Conservation (phyloP, 2,329 filamentous ascomycete species). For the Colletotrichum costaricense region DNA sequence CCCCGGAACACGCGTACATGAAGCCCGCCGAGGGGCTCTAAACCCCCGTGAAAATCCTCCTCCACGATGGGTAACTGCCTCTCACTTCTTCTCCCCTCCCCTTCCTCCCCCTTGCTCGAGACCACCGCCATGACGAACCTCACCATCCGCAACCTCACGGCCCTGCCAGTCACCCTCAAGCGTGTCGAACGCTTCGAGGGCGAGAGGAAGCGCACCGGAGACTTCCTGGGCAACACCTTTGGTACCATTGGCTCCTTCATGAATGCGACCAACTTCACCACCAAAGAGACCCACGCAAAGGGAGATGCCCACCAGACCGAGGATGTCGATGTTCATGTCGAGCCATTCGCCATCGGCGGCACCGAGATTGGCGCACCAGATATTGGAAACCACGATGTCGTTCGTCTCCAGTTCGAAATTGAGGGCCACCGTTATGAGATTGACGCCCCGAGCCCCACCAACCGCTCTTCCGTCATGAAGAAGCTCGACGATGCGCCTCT, state of each 20-base stretch:
- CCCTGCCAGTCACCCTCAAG: constrained; percentile 78
- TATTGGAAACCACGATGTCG: constrained; percentile 68
- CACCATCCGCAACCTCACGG: constrained; percentile 85
- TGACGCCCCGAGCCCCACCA: constrained; percentile 74
- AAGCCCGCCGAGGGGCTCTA: constrained; percentile 25
- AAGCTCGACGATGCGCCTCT: constrained; percentile 63
- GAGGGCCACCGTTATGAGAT: constrained; percentile 75
- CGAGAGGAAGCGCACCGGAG: constrained; percentile 52
- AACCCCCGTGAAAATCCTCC: constrained; percentile 31
- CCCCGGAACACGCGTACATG: constrained; percentile 22
- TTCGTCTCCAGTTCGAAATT: constrained; percentile 80
- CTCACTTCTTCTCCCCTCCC: constrained; percentile 27
- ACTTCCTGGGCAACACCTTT: constrained; percentile 59
- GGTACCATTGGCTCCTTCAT: constrained; percentile 56
- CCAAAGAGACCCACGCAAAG: constrained; percentile 54
- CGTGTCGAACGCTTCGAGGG: constrained; percentile 78
- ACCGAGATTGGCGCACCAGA: constrained; percentile 73
- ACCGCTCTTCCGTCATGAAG: constrained; percentile 70
- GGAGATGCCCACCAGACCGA: constrained; percentile 70
- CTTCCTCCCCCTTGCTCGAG: constrained; percentile 21
- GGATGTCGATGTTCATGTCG: constrained; percentile 72
- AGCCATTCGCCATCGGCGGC: constrained; percentile 73
- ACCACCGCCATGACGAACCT: constrained; percentile 61
- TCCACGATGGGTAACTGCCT: constrained; percentile 27
- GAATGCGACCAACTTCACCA: constrained; percentile 51